phyloP scores from a whole-genome alignment of 192 early-diverging fungal species.

The Phlyctochytrium planicorne region DNA sequence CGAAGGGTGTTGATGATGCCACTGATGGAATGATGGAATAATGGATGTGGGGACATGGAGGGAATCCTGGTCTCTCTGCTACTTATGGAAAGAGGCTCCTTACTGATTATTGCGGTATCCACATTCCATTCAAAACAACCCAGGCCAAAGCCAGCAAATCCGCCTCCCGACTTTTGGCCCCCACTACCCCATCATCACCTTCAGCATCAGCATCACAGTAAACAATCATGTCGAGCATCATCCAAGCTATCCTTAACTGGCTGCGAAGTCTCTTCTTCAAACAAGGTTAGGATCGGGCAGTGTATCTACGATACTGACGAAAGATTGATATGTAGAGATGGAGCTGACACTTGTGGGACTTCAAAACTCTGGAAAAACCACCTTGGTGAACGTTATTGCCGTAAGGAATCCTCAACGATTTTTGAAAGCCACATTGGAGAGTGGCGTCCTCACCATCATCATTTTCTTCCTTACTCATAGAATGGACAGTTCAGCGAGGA shows the following conservation, averaged over 20 bases:
- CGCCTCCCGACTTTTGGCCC: too few relatives aligned
- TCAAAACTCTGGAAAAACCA: conserved; percentile 63
- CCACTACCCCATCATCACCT: neutral
- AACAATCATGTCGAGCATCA: conserved; percentile 26
- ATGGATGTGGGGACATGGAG: too few relatives aligned
- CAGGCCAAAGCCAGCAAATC: too few relatives aligned
- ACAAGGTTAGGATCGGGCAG: conserved; percentile 41
- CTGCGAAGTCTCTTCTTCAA: conserved; percentile 53
- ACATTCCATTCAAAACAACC: too few relatives aligned
- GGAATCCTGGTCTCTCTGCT: too few relatives aligned
- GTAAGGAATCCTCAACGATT: conserved; percentile 26
- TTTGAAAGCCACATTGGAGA: neutral
- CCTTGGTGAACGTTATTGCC: conserved; percentile 59
- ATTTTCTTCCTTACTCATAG: conserved; percentile 20
- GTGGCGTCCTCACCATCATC: neutral
- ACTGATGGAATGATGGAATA: too few relatives aligned
- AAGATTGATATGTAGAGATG: conserved; percentile 58
- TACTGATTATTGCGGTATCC: too few relatives aligned
- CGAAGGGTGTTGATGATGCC: too few relatives aligned
- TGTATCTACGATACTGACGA: neutral
- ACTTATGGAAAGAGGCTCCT: too few relatives aligned
- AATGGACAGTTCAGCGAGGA: conserved; percentile 61
- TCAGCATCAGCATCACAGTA: too few relatives aligned
- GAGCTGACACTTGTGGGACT: conserved; percentile 61
- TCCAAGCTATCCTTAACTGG: conserved; percentile 42